Evolutionary conservation across 2,329 filamentous ascomycete species (phyloP), one percentile per base, ranked within the genome.

Genomic region (Aureobasidium sp.): DNA sequence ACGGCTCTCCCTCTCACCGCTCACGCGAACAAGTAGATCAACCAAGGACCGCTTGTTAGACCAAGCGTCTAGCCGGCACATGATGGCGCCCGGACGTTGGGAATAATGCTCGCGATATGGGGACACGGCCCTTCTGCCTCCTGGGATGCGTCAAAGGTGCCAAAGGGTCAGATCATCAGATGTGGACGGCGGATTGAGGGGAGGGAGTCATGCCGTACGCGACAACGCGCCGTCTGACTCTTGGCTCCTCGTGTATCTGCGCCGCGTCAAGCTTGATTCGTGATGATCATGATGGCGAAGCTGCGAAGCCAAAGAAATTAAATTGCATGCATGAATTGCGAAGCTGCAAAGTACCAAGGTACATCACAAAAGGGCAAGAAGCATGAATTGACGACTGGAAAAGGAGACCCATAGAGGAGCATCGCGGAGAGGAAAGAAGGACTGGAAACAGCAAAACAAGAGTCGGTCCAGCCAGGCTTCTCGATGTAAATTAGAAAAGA

Each of bases 21-120:
- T 58, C 55, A 58, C 42, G 55, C 55, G 55, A 58, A 58, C 17
- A 15, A 48, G 55, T 48, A 47, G 55, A 48, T 48, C 56, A n/a
- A 27, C 31, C 44, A 60, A 45, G 27, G 57, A 60, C 57, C 57
- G 25, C 36, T n/a, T 51, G 22, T 25, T 42, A 60, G 57, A 49
- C 57, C 57, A 60, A 60, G 57, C 57, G 57, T 60, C 57, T 60
- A 60, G 57, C 57, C 57, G 57, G 57, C 57, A 60, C 57, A 60
- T 60, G 57, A 60, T 51, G 44, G 55, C 55, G 55, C 57, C 57
- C 44, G 45, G 34, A 60, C 57, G 57, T 60, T 60, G 57, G 55
- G 55, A 58, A 39, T 58, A 58, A 45, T 48, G 55, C 20, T 58
- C 55, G 41, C 29, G 31, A 37, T 58, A 44, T 57, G 53, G 49